These are phyloP conservation scores for Hibiscus tridactylites DNA, from an alignment of 345 rosid genomes.

Conservation along the genomic window DNA sequence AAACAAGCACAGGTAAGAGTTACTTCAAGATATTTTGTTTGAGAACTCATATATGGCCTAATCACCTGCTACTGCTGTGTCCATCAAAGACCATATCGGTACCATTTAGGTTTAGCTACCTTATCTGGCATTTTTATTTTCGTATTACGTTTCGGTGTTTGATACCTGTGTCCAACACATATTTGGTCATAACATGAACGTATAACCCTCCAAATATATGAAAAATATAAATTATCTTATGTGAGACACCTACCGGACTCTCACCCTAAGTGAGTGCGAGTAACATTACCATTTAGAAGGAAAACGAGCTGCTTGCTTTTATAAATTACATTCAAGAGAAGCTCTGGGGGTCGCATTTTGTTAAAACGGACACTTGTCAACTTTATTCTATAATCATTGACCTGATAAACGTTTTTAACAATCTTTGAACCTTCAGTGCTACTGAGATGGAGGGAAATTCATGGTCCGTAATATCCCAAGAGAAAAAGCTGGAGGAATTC, in stretches of 20 bases:
- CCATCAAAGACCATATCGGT: no score
- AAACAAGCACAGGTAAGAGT: conserved; percentile 21
- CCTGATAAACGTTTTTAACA: background rate
- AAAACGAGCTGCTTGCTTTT: background rate
- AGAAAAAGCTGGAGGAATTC: conserved; percentile 21
- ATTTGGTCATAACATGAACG: background rate
- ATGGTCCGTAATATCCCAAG: conserved; percentile 8
- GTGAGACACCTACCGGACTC: background rate
- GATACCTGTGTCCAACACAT: background rate
- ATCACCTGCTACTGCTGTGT: background rate
- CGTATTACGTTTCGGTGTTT: background rate
- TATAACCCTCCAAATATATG: background rate
- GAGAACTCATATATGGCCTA: background rate
- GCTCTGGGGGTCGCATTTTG: background rate
- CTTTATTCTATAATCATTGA: background rate
- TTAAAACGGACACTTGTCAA: background rate
- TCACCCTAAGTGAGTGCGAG: background rate
- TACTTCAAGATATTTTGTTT: background rate
- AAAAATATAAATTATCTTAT: background rate
- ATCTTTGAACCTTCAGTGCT: background rate
- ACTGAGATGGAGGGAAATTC: conserved; percentile 16
- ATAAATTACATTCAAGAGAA: background rate
- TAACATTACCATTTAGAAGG: background rate
- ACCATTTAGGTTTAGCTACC: background rate
- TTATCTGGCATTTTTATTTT: background rate